Base-by-base conservation (phyloP, 2,329 filamentous ascomycete species). In the Aspergillus caelatus region DNA sequence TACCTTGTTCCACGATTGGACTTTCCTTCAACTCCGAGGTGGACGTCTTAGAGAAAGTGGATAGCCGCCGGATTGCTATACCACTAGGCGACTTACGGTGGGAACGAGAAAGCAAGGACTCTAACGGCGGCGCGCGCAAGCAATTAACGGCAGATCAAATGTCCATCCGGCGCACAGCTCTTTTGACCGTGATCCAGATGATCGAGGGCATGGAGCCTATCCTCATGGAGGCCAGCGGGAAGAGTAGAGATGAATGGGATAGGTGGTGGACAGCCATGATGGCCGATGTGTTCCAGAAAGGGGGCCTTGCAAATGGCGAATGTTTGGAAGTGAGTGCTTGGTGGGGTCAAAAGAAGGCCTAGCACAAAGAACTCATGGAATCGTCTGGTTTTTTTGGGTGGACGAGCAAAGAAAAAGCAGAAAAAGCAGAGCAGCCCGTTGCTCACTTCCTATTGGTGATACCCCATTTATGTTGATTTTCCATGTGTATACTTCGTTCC, bases 231-330 rank as follows among this genome's bases (percentile, higher is more conserved):
- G 88, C 88, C 53, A 96, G 91, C 72, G 91, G 90, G 16, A 96
- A 96, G 82, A 92, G 90, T 71, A 88, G 91, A 73, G 93, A 96
- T 70, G 94, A 97, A 79, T 97, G 93, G 93, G 91, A 96, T 76
- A 84, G 88, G 48, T 97, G 94, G 94, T 88, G 91, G 80, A 88
- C 89, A 46, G 92, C 90, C 77, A 92, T 97, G 90, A 94, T 93
- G 85, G 86, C 87, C 54, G 91, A 95, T 77, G 79, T 97, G 72
- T 85, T 96, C 73, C 88, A 90, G 75, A 90, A 94, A 65, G 89
- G 88, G 60, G 91, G 92, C 23, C 89, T 91, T 21, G 88, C 87
- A 55, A 93, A 88, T 82, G 93, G 94, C 55, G 94, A 97, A 78
- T 96, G 93, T 77, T 80, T 97, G 23, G 87, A 89, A 77, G 78